Conservation (phyloP, 768 basidiomycete genomes). For the Candolleomyces eurysporus region DNA sequence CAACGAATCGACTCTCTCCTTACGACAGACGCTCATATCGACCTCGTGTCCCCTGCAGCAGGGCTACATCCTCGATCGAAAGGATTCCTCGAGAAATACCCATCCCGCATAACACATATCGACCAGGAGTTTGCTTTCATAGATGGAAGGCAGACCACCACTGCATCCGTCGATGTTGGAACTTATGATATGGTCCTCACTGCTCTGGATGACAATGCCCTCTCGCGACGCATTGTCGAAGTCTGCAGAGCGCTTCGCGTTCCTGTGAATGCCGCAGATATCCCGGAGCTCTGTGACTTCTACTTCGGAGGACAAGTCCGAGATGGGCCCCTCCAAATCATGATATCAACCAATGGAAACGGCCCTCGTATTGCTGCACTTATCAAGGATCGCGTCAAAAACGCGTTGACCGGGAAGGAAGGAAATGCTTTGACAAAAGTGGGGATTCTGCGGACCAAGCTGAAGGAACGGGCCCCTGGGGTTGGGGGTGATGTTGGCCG, state of each 20-base stretch:
- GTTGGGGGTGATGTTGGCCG: slow-evolving; percentile 76
- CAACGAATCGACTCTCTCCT: slow-evolving; percentile 86
- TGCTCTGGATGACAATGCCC: slow-evolving; percentile 80
- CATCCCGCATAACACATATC: slow-evolving; percentile 62
- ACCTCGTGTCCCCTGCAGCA: slow-evolving; percentile 67
- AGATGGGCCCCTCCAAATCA: slow-evolving; percentile 87
- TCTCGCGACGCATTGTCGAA: slow-evolving; percentile 69
- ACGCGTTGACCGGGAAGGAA: slow-evolving; percentile 63
- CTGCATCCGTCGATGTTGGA: slow-evolving; percentile 59
- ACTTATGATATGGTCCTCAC: slow-evolving; percentile 80
- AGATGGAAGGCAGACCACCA: slow-evolving; percentile 17
- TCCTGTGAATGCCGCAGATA: slow-evolving; percentile 95
- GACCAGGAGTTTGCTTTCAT: slow-evolving; percentile 56
- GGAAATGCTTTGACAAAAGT: slow-evolving; percentile 80
- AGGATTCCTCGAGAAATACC: slow-evolving; percentile 45
- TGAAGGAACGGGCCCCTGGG: slow-evolving; percentile 81
- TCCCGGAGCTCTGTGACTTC: slow-evolving; percentile 95
- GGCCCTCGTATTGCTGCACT: slow-evolving; percentile 89
- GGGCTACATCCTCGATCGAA: slow-evolving; percentile 65
- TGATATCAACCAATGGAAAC: slow-evolving; percentile 94
- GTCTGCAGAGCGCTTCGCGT: slow-evolving; percentile 67
- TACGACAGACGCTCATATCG: slow-evolving; percentile 72
- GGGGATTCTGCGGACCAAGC: slow-evolving; percentile 65
- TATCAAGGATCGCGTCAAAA: slow-evolving; percentile 67
- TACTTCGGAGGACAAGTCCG: slow-evolving; percentile 96